These are phyloP conservation scores for Ormosia semicastrata DNA, from an alignment of 306 rosid species.

Conservation along the genomic window DNA sequence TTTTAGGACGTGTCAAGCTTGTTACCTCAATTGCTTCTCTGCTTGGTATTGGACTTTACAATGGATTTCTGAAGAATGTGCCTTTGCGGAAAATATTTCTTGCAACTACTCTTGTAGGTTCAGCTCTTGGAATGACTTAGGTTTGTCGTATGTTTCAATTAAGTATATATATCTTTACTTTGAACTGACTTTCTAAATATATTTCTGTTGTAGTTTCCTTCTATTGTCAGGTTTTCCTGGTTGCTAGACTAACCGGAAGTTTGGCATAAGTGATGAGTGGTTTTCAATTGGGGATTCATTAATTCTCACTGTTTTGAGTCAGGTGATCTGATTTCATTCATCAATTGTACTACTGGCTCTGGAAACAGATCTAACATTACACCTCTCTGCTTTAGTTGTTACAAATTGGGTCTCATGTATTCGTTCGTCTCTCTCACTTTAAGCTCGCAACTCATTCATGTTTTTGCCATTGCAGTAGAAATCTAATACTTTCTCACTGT, in stretches of 20 bases:
- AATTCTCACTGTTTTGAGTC: conserved; percentile 91
- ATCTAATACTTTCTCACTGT: neutral
- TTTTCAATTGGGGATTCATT: conserved; percentile 95
- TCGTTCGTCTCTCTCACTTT: no score
- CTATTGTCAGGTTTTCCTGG: conserved; percentile 66
- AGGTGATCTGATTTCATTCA: conserved; percentile 46
- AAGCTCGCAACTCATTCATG: neutral
- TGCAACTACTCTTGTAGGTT: conserved; percentile 63
- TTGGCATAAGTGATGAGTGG: conserved; percentile 96
- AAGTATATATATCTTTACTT: neutral
- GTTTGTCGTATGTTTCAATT: conserved; percentile 35
- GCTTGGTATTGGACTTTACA: conserved; percentile 90
- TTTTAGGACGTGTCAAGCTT: conserved; percentile 92
- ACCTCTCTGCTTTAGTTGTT: neutral
- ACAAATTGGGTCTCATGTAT: no score
- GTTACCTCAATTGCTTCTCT: conserved; percentile 93
- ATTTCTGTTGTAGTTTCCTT: neutral
- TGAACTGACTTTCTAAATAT: conserved; percentile 7
- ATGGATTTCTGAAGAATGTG: conserved; percentile 86
- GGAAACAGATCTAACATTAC: neutral
- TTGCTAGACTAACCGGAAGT: conserved; percentile 72
- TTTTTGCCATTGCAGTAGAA: neutral
- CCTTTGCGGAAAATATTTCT: conserved; percentile 76
- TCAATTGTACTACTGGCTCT: conserved; percentile 22
- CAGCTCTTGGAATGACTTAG: conserved; percentile 97